Base-by-base conservation (phyloP, 2,329 filamentous ascomycete genomes). In the Neonectria ditissima region DNA sequence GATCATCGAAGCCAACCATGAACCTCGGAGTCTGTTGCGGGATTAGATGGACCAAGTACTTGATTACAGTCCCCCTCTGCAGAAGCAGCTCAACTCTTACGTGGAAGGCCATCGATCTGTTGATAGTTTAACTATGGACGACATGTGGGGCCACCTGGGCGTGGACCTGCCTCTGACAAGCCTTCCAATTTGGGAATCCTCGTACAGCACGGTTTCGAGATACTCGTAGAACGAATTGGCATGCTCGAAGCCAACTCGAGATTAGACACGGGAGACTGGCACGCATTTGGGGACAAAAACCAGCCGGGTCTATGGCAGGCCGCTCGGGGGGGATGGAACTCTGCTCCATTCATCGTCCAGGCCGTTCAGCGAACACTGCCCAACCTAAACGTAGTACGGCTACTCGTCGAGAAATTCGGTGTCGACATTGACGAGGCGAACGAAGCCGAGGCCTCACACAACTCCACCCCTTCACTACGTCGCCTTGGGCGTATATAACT, bases 41-140 rank as follows among this genome's bases (percentile, higher is more conserved):
- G 79, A 81, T 59, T 80, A 75, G 75, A 66, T 78, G 5, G 72
- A 67, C 26, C 79, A 80, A 57, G 14, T 77, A 1, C 56, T 80
- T 2, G 32, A 55, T 0, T 75, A 73, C 32, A 78, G 75, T 45
- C 75, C 74, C 0, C 64, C 70, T 2, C 68, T 81, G 0, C 74
- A 78, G 50, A 24, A 45, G 5, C 34, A 57, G 7, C 45, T 79
- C 8, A 66, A 70, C 26, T 52, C 52, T 4, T 61, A 69, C 6
- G 24, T 67, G 32, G 57, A 65, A 1, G 26, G 18, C 5, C 3
- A 30, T 1, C 45, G 50, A 1, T 52, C 62, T 8, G 39, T 66
- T 3, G 59, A 61, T 1, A 22, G 28, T 6, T 6, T 67, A 0
- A 62, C 69, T 0, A 62, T 65, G 8, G 62, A 66, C 0, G 72